Evolutionary conservation across 257 asterid species (phyloP).

Genomic region (Capsicum pubescens): DNA sequence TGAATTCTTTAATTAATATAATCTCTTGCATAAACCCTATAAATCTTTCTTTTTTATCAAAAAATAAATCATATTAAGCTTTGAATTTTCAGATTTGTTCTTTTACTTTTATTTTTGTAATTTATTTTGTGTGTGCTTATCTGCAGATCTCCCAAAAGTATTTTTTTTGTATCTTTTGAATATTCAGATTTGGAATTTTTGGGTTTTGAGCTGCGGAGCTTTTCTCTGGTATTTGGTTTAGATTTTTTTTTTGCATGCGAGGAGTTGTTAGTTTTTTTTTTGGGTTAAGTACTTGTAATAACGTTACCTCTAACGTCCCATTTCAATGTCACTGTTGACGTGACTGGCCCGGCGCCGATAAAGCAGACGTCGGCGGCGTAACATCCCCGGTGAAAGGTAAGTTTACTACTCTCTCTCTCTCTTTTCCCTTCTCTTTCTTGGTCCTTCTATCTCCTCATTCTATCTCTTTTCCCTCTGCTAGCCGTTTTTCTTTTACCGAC

Average conservation of each 20-base stretch:
- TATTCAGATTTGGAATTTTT: conserved; percentile 41
- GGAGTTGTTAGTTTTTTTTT: background rate
- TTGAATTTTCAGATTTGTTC: conserved; percentile 56
- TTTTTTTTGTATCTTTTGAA: conserved; percentile 17
- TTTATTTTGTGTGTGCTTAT: background rate
- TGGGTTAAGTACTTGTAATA: background rate
- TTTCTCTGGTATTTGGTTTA: conserved; percentile 14
- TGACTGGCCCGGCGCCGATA: too few species aligned
- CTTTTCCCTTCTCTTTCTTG: too few species aligned
- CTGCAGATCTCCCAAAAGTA: conserved; percentile 49
- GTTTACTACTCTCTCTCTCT: too few species aligned
- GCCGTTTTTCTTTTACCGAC: too few species aligned
- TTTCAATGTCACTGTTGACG: too few species aligned
- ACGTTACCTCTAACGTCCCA: too few species aligned
- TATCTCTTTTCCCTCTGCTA: too few species aligned
- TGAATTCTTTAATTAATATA: conserved; percentile 24
- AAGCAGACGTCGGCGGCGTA: too few species aligned
- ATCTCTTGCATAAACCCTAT: conserved; percentile 44
- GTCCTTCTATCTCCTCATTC: too few species aligned
- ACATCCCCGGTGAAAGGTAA: too few species aligned
- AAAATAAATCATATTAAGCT: background rate
- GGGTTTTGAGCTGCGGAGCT: conserved; percentile 48
- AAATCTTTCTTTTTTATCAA: conserved; percentile 18
- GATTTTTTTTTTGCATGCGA: conserved; percentile 14
- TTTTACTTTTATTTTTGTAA: background rate